Conservation (phyloP, 257 asterid species). For the Dorcoceras hygrometricum region DNA sequence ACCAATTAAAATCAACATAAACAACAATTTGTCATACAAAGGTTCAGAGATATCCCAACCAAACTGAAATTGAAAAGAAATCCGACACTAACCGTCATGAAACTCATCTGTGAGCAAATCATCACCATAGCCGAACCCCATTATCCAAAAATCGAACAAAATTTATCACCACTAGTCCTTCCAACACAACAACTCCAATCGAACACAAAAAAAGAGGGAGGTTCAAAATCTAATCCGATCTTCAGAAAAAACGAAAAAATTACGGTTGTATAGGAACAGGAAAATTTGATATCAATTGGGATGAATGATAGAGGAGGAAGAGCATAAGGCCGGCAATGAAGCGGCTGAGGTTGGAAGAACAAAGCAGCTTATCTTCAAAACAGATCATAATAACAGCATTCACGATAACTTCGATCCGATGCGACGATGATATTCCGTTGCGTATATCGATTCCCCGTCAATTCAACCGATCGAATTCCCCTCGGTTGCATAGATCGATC, state of each 20-base stretch:
- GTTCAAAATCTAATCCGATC: not conserved
- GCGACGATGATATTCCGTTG: conserved; percentile 9
- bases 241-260: not conserved
- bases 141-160: conserved; percentile 25
- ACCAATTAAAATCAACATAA: conserved; percentile 7
- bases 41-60: not conserved
- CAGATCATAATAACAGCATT: conserved; percentile 63
- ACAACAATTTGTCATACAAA: conserved; percentile 13
- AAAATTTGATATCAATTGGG: conserved; percentile 83
- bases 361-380: conserved; percentile 69
- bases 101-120: conserved; percentile 38
- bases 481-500: conserved; percentile 75
- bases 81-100: conserved; percentile 47
- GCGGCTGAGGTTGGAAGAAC: conserved; percentile 82
- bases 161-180: conserved; percentile 1
- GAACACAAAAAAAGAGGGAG: not conserved
- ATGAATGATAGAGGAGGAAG: conserved; percentile 81
- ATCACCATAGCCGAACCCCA: conserved; percentile 54
- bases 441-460: conserved; percentile 13
- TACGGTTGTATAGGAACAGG: conserved; percentile 93
- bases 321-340: conserved; percentile 85
- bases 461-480: conserved; percentile 42
- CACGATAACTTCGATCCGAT: conserved; percentile 33
- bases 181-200: conserved; percentile 20
- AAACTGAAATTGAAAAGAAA: not conserved